Base-by-base conservation (phyloP, 2,329 filamentous ascomycete genomes). In the Tolypocladium tropicale region DNA sequence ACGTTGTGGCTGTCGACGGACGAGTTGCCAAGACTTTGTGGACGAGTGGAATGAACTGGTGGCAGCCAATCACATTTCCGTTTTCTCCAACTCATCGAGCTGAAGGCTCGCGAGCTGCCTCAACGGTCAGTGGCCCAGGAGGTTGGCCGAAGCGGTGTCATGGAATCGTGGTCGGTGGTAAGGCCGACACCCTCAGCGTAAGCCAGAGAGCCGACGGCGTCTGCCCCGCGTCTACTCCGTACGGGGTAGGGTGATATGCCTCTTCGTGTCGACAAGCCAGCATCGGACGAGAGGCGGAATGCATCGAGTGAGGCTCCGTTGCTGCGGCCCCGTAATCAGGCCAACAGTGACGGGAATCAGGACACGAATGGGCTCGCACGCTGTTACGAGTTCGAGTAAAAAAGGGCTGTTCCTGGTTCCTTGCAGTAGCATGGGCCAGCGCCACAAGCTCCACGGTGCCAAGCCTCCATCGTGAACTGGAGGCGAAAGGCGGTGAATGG, bases 381-480 rank as follows among this genome's bases (percentile, higher is more conserved):
- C 5, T 23, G 43, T n/a, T n/a, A n/a, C n/a, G n/a, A n/a, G n/a
- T n/a, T n/a, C n/a, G n/a, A n/a, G 2, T 25, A 28, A 12, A 21
- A 34, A 23, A 25, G 21, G 34, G 34, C 25, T 25, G 53, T 54
- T 36, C 53, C 53, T 54, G 53, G 53, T 54, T 54, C 43, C 53
- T 54, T 54, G 53, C 53, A 54, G 53, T 49, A 54, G 53, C 18
- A 12, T 25, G 28, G 46, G 10, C 46, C 5, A 28, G 46, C 46
- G 46, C 46, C 28, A 49, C 16, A n/a, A 6, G 12, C 11, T 16
- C 23, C 41, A 25, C 43, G 43, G 30, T 30, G 28, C 32, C 28
- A 12, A 48, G 28, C 46, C n/a, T 50, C 28, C 18, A 50, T 21
- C 14, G 36, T 32, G 52, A 53, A 50, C 28, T 6, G 46, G 46